These are phyloP conservation scores for Neospermospora avenae DNA, from an alignment of 2,329 filamentous ascomycete genomes.

Conservation along the genomic window DNA sequence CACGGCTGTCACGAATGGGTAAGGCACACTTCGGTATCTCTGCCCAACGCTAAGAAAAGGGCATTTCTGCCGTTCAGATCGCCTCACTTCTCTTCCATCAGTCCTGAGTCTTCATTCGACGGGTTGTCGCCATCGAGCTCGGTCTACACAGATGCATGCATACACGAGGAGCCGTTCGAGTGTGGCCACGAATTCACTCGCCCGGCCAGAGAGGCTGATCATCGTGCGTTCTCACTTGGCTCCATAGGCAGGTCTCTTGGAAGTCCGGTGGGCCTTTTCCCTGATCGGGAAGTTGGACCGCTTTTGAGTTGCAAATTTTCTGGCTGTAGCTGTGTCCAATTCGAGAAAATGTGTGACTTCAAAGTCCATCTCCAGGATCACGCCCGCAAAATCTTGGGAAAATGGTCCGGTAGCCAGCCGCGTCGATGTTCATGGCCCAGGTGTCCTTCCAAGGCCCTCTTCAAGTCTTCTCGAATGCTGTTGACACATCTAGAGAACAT, in stretches of 20 bases:
- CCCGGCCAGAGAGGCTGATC: neutral
- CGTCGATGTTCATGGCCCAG: conserved; percentile 7
- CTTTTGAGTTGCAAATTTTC: neutral
- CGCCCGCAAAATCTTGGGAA: neutral
- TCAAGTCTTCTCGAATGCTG: conserved; percentile 4
- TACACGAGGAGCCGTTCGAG: neutral
- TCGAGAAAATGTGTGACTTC: conserved; percentile 7
- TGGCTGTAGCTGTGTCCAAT: neutral
- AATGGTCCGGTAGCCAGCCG: conserved; percentile 3
- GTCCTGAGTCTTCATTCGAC: neutral
- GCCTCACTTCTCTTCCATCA: neutral
- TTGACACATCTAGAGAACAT: conserved; percentile 11
- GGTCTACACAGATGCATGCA: neutral
- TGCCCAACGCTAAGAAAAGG: neutral
- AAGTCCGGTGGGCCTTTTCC: neutral
- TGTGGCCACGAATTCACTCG: neutral
- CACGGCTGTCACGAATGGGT: neutral
- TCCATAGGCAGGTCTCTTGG: neutral
- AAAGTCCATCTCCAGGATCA: conserved; percentile 7
- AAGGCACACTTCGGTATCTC: neutral
- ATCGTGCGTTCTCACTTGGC: neutral
- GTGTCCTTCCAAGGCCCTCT: conserved; percentile 13
- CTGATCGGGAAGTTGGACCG: neutral
- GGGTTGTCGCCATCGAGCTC: neutral
- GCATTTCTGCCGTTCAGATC: neutral